Percentiles rank a stretch among this genome's conserved stretches.
phyloP scores from a whole-genome alignment of 108 stramenopile genomes.

The Schizochytrium sp. region DNA sequence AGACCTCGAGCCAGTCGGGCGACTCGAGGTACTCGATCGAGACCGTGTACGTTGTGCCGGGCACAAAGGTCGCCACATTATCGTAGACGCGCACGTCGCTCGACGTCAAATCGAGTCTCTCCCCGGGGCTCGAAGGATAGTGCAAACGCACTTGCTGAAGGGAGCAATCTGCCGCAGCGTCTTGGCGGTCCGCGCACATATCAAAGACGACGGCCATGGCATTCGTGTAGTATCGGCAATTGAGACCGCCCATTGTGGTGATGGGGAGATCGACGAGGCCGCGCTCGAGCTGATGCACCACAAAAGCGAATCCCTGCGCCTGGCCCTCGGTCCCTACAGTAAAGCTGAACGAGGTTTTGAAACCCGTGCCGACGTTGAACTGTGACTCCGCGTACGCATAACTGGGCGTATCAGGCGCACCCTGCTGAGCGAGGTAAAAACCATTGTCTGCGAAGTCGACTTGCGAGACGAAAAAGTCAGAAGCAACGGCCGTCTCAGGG shows the following conservation, averaged over 20 bases:
- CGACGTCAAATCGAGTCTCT: background rate
- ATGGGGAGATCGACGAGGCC: background rate
- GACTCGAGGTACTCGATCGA: background rate
- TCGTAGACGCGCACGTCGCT: background rate
- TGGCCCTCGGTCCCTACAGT: background rate
- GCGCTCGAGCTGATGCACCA: background rate
- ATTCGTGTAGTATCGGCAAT: background rate
- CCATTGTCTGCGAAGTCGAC: background rate
- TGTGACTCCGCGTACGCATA: background rate
- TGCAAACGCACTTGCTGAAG: background rate
- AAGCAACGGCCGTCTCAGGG: background rate
- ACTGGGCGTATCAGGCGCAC: background rate
- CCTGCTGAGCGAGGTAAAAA: background rate
- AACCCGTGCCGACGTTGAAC: background rate
- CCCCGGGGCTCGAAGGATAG: background rate
- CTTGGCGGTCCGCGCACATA: background rate
- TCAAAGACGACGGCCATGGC: background rate
- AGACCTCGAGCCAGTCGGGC: background rate
- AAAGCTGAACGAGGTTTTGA: background rate
- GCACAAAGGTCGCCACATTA: background rate
- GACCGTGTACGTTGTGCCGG: background rate
- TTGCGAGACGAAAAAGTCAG: no score
- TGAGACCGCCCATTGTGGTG: background rate
- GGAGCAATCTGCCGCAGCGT: background rate
- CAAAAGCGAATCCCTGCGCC: background rate